phyloP scores from a whole-genome alignment of 306 rosid species.

The Corylus avellana region DNA sequence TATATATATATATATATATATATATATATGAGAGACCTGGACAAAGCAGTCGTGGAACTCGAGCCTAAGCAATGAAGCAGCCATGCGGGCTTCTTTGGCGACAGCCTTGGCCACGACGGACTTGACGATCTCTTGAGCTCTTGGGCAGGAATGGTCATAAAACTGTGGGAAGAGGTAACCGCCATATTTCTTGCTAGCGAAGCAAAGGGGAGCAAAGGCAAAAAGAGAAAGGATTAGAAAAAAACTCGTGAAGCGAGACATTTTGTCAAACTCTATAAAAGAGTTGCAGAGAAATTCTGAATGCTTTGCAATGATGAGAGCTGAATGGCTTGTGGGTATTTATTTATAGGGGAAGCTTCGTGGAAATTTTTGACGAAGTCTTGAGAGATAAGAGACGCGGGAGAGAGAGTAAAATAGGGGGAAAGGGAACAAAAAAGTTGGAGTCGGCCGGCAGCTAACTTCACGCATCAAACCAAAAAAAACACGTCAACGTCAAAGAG shows the following conservation, averaged over 20 bases:
- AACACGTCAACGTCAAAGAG: constrained; percentile 26
- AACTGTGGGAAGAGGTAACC: constrained; percentile 70
- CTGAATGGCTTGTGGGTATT: constrained; percentile 26
- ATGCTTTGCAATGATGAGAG: constrained; percentile 28
- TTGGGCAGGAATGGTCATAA: constrained; percentile 72
- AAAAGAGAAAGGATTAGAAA: constrained; percentile 55
- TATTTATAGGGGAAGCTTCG: constrained; percentile 45
- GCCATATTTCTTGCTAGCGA: constrained; percentile 29
- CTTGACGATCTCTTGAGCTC: constrained; percentile 64
- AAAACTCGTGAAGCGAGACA: constrained; percentile 47
- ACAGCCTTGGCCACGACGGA: constrained; percentile 67
- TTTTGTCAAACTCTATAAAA: constrained; percentile 9
- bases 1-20: too few species aligned
- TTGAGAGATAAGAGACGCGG: neutral
- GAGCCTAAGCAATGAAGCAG: constrained; percentile 84
- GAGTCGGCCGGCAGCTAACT: constrained; percentile 50
- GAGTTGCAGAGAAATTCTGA: constrained; percentile 10
- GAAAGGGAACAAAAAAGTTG: constrained; percentile 25
- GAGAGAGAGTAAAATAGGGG: neutral
- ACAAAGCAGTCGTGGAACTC: constrained; percentile 96
- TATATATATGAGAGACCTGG: constrained; percentile 42
- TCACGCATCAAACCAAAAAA: too few species aligned
- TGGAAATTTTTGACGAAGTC: neutral
- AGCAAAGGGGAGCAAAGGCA: constrained; percentile 58
- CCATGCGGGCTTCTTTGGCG: constrained; percentile 63